These are phyloP conservation scores for Coleophoma cylindrospora DNA, from an alignment of 2,329 filamentous ascomycete species.

Conservation along the genomic window DNA sequence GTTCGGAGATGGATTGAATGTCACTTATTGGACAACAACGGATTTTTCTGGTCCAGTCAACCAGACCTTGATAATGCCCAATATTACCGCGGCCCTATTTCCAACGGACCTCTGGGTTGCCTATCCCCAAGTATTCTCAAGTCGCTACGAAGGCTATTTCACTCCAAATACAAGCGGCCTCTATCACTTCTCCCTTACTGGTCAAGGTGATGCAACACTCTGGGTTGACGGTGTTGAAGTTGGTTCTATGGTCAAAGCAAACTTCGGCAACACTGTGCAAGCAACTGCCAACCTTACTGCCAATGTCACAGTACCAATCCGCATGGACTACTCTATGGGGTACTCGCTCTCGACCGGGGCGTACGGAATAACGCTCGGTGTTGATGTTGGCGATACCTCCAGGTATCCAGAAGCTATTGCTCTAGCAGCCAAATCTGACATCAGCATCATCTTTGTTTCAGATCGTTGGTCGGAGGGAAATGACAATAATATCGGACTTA, in stretches of 20 bases:
- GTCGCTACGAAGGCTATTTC: constrained; percentile 9
- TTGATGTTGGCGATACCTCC: constrained; percentile 2
- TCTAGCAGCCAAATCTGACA: constrained; percentile 8
- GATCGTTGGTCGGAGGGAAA: constrained; percentile 11
- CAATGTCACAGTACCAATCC: constrained; percentile 5
- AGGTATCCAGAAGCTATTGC: constrained; percentile 9
- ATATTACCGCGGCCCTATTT: constrained; percentile 11
- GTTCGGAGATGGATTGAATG: constrained; percentile 11
- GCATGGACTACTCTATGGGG: constrained; percentile 9
- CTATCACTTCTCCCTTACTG: constrained; percentile 11
- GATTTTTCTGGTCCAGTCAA: constrained; percentile 8
- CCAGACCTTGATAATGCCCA: constrained; percentile 9
- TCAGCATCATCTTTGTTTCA: constrained; percentile 14
- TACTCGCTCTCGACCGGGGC: constrained; percentile 6
- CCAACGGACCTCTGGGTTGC: constrained; percentile 10
- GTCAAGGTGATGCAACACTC: constrained; percentile 11
- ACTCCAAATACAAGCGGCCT: constrained; percentile 9
- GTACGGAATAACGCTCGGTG: constrained; percentile 11
- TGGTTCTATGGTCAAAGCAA: constrained; percentile 12
- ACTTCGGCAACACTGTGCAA: constrained; percentile 14
- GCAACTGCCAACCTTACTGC: constrained; percentile 7
- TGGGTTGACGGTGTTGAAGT: constrained; percentile 8
- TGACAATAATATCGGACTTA: constrained; percentile 11
- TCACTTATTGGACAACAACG: constrained; percentile 10
- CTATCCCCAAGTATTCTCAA: constrained; percentile 14